Base-by-base conservation (phyloP, 1,139 yeast genomes). In the Yamadazyma triangularis region DNA sequence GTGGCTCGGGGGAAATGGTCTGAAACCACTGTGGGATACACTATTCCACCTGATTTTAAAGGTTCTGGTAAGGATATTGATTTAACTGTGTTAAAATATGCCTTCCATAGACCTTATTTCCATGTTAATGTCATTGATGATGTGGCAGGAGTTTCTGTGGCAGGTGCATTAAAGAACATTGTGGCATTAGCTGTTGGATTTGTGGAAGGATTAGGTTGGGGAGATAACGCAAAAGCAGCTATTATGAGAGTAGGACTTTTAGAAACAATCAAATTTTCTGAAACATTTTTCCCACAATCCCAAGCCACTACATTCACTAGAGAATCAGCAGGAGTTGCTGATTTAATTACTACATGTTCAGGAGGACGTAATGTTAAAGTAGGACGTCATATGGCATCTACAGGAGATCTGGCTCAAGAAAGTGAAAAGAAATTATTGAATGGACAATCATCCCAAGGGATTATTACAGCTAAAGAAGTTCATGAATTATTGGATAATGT, bases 171-270 rank as follows among this genome's bases (percentile, higher is more conserved):
- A 57, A 89, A 89, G 67, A 89, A 89, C 62, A 88, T 89, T 24
- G 86, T 88, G 45, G 96, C 96, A 31, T 71, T 86, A 51, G 88
- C 93, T 35, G 95, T 93, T 34, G 97, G 96, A 32, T 84, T 88
- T 54, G 96, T 88, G 39, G 95, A 86, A 62, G 96, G 96, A 47
- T 73, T 83, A 39, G 95, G 95, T 35, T 89, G 97, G 96, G 97
- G 97, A 56, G 95, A 87, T 64, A 89, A 89, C 55, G 96, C 97
- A 45, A 86, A 88, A 62, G 84, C 96, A 30, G 96, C 96, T 30
- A 77, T 89, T 49, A 87, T 88, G 89, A 79, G 97, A 66, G 79
- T 93, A 45, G 97, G 97, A 30, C 62, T 89, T 36, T 71, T 80
- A 50, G 97, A 89, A 65, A 86, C 81, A 63, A 82, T 87, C 56